Evolutionary conservation across 2,329 filamentous ascomycete species (phyloP), one percentile per base, ranked within the genome.

Genomic region (Sordariomycetes sp.): DNA sequence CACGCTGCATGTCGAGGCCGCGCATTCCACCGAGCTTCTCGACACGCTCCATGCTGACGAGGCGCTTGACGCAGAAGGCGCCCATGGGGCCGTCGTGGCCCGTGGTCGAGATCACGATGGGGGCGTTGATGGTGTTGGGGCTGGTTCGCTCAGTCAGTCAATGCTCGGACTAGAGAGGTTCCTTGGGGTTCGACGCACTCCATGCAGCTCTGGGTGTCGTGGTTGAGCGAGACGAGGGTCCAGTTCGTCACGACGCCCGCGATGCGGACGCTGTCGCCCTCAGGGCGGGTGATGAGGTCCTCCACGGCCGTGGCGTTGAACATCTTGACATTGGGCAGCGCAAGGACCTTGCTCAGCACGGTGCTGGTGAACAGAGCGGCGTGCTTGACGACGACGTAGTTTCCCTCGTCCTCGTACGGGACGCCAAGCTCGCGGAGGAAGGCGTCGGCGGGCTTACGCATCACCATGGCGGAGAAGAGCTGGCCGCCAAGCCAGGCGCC

Each of bases 291-390:
- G 72, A 96, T 92, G 61, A 96, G 77, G 66, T 96, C 90, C 74
- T 96, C 91, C 51, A 96, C 90, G 22, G 87, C 80, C 39, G 91
- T 96, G 42, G 90, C 90, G 69, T 96, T 96, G 83, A 96, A 96
- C 61, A 96, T 84, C 81, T 96, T 96, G 67, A 96, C 82, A 72
- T 96, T 96, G 61, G 89, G 87, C 75, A 95, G 88, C 59, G 80
- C 73, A 55, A 96, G 76, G 10, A 96, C 90, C 72, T 87, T 87
- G 68, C 85, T 86, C 65, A 96, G 75, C 59, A 96, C 76, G 28
- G 90, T 96, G 60, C 86, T 89, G 35, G 90, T 96, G 77, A 96
- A 96, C 60, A 96, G 80, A 0, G 90, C 89, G 36, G 91, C 90
- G 72, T 96, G 90, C 82, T 94, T 95, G 69, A 96, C 90, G 1